These are phyloP conservation scores for Turritis glabra DNA, from an alignment of 345 rosid genomes.

Conservation along the genomic window DNA sequence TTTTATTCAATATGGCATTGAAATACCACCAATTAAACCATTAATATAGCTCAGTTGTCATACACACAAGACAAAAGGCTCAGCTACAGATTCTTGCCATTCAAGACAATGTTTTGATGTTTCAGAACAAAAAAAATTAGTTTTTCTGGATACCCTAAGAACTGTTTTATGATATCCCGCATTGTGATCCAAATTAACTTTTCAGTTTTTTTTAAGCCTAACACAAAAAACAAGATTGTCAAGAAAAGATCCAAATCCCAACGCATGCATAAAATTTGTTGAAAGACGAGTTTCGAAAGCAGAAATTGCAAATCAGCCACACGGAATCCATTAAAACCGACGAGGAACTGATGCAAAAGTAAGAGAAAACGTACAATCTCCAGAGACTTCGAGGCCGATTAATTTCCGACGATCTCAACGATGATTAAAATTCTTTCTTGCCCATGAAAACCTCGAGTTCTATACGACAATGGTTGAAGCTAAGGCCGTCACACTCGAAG, in stretches of 20 bases:
- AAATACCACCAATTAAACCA: not conserved
- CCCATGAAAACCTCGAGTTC: constrained; percentile 9
- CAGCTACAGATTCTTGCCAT: not conserved
- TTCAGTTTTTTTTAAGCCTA: too few relatives aligned
- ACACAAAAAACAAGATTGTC: not conserved
- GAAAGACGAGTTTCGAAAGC: not conserved
- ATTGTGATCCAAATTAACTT: too few relatives aligned
- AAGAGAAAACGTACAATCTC: constrained; percentile 13
- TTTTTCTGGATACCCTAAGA: not conserved
- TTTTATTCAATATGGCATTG: not conserved
- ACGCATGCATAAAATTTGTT: not conserved
- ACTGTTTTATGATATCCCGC: not conserved
- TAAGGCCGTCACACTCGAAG: constrained; percentile 8
- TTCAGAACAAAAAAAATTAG: too few relatives aligned
- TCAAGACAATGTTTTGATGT: too few relatives aligned
- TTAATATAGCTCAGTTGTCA: not conserved
- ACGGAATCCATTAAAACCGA: not conserved
- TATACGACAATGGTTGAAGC: not conserved
- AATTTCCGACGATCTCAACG: not conserved
- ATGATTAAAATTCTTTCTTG: not conserved
- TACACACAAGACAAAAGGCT: not conserved
- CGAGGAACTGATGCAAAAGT: not conserved
- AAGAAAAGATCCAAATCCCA: not conserved
- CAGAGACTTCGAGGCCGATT: not conserved
- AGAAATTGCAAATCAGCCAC: not conserved